Conservation (phyloP, 1,139 yeast genomes). For the Nadsonia starkeyi-henricii region DNA sequence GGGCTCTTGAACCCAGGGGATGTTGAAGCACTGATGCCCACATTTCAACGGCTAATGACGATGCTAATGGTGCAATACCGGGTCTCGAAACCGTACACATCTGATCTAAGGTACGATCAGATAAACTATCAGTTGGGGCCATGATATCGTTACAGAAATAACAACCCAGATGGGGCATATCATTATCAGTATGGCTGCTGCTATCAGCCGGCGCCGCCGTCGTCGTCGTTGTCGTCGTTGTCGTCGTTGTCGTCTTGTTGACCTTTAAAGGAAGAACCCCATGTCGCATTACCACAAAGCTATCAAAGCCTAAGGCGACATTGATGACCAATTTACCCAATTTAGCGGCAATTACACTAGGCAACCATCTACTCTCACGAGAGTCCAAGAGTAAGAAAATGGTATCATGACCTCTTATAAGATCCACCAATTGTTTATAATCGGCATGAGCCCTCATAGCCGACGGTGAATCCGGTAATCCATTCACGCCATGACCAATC, state of each 20-base stretch:
- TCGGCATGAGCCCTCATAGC: slow-evolving; percentile 31
- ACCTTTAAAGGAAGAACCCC: slow-evolving; percentile 43
- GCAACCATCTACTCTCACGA: slow-evolving; percentile 91
- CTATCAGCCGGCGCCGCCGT: too few species aligned
- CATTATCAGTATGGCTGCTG: too few species aligned
- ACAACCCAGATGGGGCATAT: slow-evolving; percentile 51
- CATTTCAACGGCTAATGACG: slow-evolving; percentile 77
- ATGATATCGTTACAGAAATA: slow-evolving; percentile 92
- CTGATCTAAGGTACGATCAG: slow-evolving; percentile 82
- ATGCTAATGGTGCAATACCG: slow-evolving; percentile 81
- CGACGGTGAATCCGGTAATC: slow-evolving; percentile 30
- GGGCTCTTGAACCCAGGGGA: slow-evolving; percentile 35
- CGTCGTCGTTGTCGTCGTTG: too few species aligned
- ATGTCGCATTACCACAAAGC: slow-evolving; percentile 86
- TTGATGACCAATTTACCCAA: slow-evolving; percentile 62
- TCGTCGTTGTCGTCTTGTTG: slow-evolving; percentile 11
- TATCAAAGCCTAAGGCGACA: slow-evolving; percentile 91
- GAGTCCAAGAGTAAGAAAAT: slow-evolving; percentile 81
- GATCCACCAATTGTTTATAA: slow-evolving; percentile 36
- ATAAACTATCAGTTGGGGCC: slow-evolving; percentile 77
- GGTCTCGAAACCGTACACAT: slow-evolving; percentile 98
- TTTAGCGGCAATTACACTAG: slow-evolving; percentile 65
- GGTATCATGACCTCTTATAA: slow-evolving; percentile 61
- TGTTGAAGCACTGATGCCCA: slow-evolving; percentile 65
- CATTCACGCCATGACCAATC: slow-evolving; percentile 78